phyloP scores from a whole-genome alignment of 257 asterid genomes.

The Solanum appendiculatum region DNA sequence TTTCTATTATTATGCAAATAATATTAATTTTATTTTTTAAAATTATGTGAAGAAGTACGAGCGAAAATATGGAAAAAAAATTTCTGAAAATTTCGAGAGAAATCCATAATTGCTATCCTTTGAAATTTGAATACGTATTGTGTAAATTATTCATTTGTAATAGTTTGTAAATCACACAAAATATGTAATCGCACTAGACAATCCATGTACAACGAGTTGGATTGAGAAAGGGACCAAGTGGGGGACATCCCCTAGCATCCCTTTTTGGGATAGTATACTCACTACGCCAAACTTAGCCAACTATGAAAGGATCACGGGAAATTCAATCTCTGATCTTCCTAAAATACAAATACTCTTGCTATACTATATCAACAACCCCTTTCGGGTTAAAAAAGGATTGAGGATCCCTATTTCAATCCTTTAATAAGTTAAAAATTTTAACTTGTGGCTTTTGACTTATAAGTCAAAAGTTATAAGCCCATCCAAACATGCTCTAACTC shows the following conservation, averaged over 20 bases:
- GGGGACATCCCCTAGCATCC: neutral
- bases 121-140: neutral
- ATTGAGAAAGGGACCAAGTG: neutral
- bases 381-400: neutral
- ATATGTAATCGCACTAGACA: neutral
- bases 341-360: neutral
- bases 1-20: neutral
- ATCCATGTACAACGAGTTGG: fast-evolving
- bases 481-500: neutral
- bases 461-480: neutral
- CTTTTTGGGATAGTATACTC: neutral
- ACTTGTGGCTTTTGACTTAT: neutral
- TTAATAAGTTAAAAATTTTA: no score
- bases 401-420: neutral
- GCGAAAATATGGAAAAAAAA: neutral
- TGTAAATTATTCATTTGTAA: neutral
- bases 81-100: neutral
- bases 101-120: fast-evolving
- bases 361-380: neutral
- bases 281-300: neutral
- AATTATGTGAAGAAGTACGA: neutral
- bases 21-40: neutral
- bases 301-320: neutral
- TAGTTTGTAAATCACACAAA: neutral
- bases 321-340: neutral